Percentiles rank a stretch among this genome's conserved stretches.
Conservation (phyloP, 192 early-diverging fungal genomes). For the Paraglomus brasilianum region DNA sequence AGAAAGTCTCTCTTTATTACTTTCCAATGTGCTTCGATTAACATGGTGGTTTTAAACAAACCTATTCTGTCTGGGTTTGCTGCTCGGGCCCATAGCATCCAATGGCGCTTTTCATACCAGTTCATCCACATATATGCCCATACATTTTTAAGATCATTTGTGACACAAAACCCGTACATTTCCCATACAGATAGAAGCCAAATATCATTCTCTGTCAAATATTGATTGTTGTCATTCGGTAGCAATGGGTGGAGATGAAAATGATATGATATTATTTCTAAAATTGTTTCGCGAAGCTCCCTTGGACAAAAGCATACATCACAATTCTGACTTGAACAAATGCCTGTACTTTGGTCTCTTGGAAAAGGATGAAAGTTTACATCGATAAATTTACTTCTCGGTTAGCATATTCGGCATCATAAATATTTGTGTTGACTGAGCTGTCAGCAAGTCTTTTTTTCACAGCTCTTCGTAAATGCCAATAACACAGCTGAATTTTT, state of each 20-base stretch:
- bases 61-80: not conserved
- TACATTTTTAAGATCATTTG: not conserved
- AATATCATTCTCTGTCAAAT: not conserved
- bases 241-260: not conserved
- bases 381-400: too few relatives aligned
- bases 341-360: too few relatives aligned
- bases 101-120: not conserved
- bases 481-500: not conserved
- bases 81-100: not conserved
- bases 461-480: not conserved
- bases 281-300: not conserved
- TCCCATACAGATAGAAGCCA: not conserved
- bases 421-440: too few relatives aligned
- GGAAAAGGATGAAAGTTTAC: too few relatives aligned
- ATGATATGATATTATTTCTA: not conserved
- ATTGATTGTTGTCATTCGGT: not conserved
- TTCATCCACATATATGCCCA: not conserved
- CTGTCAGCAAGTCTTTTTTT: too few relatives aligned
- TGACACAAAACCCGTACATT: slow-evolving; percentile 9
- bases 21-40: not conserved
- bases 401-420: too few relatives aligned
- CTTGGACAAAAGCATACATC: not conserved
- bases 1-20: not conserved
- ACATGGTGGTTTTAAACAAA: not conserved
- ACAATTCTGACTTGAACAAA: too few relatives aligned